A percentile compares a stretch with the other conserved stretches of the same genome.
These are phyloP conservation scores for Pythium brachiatum DNA, from an alignment of 352 stramenopile species.

Conservation along the genomic window DNA sequence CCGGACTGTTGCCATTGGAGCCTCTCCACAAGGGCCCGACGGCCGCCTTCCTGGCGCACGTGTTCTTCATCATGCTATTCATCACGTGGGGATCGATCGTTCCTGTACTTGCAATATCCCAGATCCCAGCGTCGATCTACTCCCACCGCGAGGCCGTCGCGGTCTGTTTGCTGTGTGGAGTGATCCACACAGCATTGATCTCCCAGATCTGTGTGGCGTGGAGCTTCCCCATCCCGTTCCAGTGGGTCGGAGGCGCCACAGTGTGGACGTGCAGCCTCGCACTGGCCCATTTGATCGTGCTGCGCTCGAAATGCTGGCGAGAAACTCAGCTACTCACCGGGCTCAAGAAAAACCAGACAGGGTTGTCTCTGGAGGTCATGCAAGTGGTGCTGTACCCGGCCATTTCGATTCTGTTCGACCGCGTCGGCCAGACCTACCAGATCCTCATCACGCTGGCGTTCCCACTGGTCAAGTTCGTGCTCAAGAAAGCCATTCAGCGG, in stretches of 20 bases:
- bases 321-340: not conserved
- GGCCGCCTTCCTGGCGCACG: too few species aligned
- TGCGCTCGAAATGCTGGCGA: conserved; percentile 2
- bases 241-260: not conserved
- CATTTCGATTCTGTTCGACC: conserved; percentile 13
- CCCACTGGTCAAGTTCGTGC: conserved; percentile 12
- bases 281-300: conserved; percentile 12
- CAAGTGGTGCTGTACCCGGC: conserved; percentile 15
- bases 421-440: not conserved
- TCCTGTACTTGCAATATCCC: too few species aligned
- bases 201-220: not conserved
- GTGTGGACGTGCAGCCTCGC: not conserved
- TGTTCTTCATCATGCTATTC: too few species aligned
- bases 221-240: conserved; percentile 16
- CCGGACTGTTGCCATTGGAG: too few species aligned
- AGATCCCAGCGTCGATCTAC: not conserved
- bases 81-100: too few species aligned
- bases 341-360: not conserved
- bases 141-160: not conserved
- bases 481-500: conserved; percentile 8
- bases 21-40: too few species aligned
- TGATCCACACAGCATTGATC: not conserved
- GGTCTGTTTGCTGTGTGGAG: not conserved
- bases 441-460: conserved; percentile 14
- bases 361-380: not conserved